Conservation (phyloP, 441 rosid species). For the Brassica balearica region DNA sequence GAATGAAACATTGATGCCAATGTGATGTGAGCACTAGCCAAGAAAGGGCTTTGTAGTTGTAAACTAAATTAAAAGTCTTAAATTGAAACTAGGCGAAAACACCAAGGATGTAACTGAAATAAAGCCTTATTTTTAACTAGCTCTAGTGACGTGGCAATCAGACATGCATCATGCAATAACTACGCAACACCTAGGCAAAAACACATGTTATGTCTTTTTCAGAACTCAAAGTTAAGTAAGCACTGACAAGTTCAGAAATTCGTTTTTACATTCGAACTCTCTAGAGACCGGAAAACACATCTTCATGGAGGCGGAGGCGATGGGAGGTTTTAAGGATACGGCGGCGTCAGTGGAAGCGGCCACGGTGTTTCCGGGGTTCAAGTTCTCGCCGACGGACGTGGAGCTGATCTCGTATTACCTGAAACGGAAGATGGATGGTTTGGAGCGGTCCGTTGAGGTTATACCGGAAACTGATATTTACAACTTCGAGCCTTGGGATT, state of each 20-base stretch:
- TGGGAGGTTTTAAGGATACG: constrained; percentile 34
- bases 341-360: constrained; percentile 50
- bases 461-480: constrained; percentile 73
- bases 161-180: background rate
- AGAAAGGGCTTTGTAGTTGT: background rate
- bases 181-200: constrained; percentile 16
- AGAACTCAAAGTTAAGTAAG: background rate
- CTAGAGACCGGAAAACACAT: background rate
- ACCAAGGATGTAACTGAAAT: background rate
- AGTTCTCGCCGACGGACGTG: constrained; percentile 81
- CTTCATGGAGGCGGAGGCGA: constrained; percentile 32
- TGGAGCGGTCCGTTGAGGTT: constrained; percentile 67
- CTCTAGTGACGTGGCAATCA: constrained; percentile 24
- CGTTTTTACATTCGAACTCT: background rate
- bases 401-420: constrained; percentile 80
- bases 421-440: constrained; percentile 74
- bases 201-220: background rate
- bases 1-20: background rate
- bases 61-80: background rate
- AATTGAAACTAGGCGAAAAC: background rate
- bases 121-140: background rate
- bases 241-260: background rate
- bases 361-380: constrained; percentile 81
- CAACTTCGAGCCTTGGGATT: constrained; percentile 83
- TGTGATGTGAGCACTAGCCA: background rate